Base-by-base conservation (phyloP, 2,329 filamentous ascomycete genomes). In the Fusarium sp. region DNA sequence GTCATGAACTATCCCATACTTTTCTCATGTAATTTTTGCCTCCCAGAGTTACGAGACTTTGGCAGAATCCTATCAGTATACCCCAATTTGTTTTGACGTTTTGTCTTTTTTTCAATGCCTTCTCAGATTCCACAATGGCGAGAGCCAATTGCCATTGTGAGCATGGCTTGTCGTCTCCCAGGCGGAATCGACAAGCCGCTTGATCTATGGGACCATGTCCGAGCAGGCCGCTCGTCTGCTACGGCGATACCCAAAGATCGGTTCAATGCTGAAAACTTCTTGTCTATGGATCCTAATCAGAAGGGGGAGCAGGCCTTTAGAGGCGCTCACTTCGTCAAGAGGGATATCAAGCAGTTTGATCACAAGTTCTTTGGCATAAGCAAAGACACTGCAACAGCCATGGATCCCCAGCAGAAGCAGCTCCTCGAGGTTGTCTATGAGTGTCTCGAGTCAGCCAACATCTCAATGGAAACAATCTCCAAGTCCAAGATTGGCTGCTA, bases 351-450 rank as follows among this genome's bases (percentile, higher is more conserved):
- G 52, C 73, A 76, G 63, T 76, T 76, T 41, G 73, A 76, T 52
- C 72, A 76, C 63, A 76, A 76, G 63, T 76, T 76, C 66, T 76
- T 76, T 55, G 73, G 73, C 8, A 76, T 76, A 25, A 76, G 72
- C 57, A 76, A 76, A 61, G 72, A 76, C 14, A 76, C 74, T 1
- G 73, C 73, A 18, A 76, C 73, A 23, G 74, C 74, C 15, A 76
- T 76, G 74, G 74, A 76, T 46, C 74, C 74, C 1, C 74, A 76
- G 42, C 74, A 76, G 33, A 75, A 76, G 3, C 74, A 76, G 29
- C 42, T 76, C 7, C 74, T 76, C 4, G 74, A 76, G 54, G 70
- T 76, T 41, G 74, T 76, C 4, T 76, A 73, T 25, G 74, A 76
- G 37, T 76, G 74, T 23, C 60, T 76, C 5, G 74, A 76, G 49